These are phyloP conservation scores for Chenopodium suecicum DNA, from an alignment of 148 eudicot species.

Conservation along the genomic window DNA sequence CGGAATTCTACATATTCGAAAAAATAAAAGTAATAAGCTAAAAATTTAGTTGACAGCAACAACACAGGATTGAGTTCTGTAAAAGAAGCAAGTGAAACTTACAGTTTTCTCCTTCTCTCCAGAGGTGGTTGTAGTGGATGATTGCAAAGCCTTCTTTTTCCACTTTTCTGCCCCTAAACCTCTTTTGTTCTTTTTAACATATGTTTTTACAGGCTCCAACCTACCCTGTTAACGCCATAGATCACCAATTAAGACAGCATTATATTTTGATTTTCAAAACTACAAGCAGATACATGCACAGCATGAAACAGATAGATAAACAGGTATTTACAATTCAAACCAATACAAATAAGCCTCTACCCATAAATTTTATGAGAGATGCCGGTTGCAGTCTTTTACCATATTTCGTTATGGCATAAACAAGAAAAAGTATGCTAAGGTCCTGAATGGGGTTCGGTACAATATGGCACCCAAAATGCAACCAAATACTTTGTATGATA, in stretches of 20 bases:
- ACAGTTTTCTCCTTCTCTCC: constrained; percentile 34
- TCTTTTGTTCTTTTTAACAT: constrained; percentile 61
- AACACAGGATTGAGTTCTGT: background rate
- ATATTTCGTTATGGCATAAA: too few species aligned
- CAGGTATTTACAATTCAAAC: background rate
- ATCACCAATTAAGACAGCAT: constrained; percentile 9
- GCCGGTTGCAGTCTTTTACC: too few species aligned
- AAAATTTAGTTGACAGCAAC: too few species aligned
- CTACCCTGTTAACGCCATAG: constrained; percentile 61
- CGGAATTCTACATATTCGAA: too few species aligned
- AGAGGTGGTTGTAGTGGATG: constrained; percentile 3
- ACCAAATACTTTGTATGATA: too few species aligned
- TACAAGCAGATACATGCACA: background rate
- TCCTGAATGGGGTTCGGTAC: too few species aligned
- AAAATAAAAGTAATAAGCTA: too few species aligned
- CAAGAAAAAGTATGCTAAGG: too few species aligned
- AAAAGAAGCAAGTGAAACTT: constrained; percentile 19
- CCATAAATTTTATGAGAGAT: too few species aligned
- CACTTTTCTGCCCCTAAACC: constrained; percentile 77
- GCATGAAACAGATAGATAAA: background rate
- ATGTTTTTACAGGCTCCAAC: constrained; percentile 71
- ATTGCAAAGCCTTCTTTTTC: constrained; percentile 40
- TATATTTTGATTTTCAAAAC: background rate
- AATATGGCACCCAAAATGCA: too few species aligned
- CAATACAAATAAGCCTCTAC: too few species aligned